These are phyloP conservation scores for Apiotrichum montevideense DNA, from an alignment of 1,284 basidiomycete species.

Conservation along the genomic window DNA sequence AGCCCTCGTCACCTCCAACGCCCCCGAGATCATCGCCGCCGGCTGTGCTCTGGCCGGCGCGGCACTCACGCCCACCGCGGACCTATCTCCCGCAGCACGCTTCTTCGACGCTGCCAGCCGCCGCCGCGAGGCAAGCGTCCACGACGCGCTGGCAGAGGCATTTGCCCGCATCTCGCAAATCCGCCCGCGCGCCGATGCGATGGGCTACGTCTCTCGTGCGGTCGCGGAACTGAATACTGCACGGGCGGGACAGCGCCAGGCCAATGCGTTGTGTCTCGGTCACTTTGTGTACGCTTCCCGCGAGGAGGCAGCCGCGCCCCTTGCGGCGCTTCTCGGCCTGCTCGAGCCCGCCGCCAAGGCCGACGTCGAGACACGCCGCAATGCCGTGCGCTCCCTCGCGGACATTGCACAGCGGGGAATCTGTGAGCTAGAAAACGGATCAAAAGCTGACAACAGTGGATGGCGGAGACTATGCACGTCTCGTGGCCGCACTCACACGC, in stretches of 20 bases:
- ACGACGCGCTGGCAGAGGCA: slow-evolving; percentile 65
- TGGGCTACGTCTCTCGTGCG: slow-evolving; percentile 52
- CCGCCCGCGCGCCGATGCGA: slow-evolving; percentile 39
- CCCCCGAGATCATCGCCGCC: slow-evolving; percentile 66
- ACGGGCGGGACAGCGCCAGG: slow-evolving; percentile 60
- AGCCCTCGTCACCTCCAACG: slow-evolving; percentile 60
- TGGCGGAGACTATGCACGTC: slow-evolving; percentile 2
- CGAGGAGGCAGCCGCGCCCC: slow-evolving; percentile 2
- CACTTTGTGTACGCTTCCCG: slow-evolving; percentile 59
- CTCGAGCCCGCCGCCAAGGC: slow-evolving; percentile 29
- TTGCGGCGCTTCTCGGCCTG: slow-evolving; percentile 24
- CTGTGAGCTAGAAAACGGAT: too few relatives aligned
- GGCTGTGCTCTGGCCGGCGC: slow-evolving; percentile 67
- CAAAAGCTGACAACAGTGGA: slow-evolving; percentile 16
- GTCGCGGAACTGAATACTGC: slow-evolving; percentile 57
- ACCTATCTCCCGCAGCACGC: slow-evolving; percentile 4
- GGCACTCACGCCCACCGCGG: slow-evolving; percentile 52
- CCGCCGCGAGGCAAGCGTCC: slow-evolving; percentile 60
- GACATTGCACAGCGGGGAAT: slow-evolving; percentile 12
- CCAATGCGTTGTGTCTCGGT: slow-evolving; percentile 69
- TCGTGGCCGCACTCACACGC: slow-evolving; percentile 45
- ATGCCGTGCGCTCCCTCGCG: slow-evolving; percentile 31
- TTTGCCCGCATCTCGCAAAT: slow-evolving; percentile 57
- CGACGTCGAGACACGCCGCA: slow-evolving; percentile 43
- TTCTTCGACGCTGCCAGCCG: slow-evolving; percentile 64